Percentiles rank a stretch among this genome's conserved stretches.
phyloP scores from a whole-genome alignment of 2,329 filamentous ascomycete genomes.

The Didymella segeticola region DNA sequence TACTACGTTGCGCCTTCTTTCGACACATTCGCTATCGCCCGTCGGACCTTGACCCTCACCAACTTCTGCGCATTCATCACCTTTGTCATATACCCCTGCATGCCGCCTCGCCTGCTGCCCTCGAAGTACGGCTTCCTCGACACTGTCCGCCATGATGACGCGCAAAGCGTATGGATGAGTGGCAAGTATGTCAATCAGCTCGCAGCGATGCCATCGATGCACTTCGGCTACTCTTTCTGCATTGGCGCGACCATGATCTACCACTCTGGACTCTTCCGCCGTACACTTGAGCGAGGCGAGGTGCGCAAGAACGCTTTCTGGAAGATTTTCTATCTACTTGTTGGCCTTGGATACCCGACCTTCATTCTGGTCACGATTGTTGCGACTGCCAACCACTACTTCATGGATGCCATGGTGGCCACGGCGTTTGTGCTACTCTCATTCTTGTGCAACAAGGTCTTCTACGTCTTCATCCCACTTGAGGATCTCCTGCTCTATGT shows the following conservation, averaged over 20 bases:
- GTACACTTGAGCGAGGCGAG: slow-evolving; percentile 52
- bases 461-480: slow-evolving; percentile 58
- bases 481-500: slow-evolving; percentile 59
- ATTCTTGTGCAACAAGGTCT: slow-evolving; percentile 58
- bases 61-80: slow-evolving; percentile 62
- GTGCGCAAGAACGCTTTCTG: slow-evolving; percentile 51
- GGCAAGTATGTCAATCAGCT: slow-evolving; percentile 56
- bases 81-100: slow-evolving; percentile 61
- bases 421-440: slow-evolving; percentile 56
- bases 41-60: slow-evolving; percentile 57
- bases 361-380: slow-evolving; percentile 65
- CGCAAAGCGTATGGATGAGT: slow-evolving; percentile 56
- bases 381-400: slow-evolving; percentile 69
- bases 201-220: slow-evolving; percentile 59
- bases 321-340: slow-evolving; percentile 53
- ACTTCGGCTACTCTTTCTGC: slow-evolving; percentile 63
- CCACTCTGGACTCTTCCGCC: slow-evolving; percentile 58
- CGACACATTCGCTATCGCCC: slow-evolving; percentile 52
- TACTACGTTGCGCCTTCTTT: slow-evolving; percentile 64
- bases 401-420: slow-evolving; percentile 61
- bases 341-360: slow-evolving; percentile 61
- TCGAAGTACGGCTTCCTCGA: slow-evolving; percentile 55
- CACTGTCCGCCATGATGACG: slow-evolving; percentile 56
- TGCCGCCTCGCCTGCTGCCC: slow-evolving; percentile 59
- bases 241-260: slow-evolving; percentile 61